Evolutionary conservation across 192 early-diverging fungal genomes (phyloP).

Genomic region (Coemansia sp.): DNA sequence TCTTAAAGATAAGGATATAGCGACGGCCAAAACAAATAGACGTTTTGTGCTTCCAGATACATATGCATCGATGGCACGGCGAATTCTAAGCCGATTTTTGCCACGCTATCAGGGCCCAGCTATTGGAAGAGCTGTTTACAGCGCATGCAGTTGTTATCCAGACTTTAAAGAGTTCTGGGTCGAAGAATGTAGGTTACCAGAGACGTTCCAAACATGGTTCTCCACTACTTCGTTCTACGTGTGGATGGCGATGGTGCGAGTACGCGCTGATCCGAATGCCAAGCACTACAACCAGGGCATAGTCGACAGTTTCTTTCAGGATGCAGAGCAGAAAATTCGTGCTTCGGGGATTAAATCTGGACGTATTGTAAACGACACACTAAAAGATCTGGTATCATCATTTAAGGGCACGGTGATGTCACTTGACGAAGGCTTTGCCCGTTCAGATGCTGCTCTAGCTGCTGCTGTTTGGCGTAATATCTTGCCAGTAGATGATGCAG

Average conservation of each 20-base stretch:
- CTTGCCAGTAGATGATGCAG: conserved; percentile 29
- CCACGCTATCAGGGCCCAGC: conserved; percentile 41
- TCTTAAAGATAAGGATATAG: neutral
- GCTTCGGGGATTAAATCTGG: conserved; percentile 73
- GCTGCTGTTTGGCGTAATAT: conserved; percentile 80
- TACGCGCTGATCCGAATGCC: conserved; percentile 67
- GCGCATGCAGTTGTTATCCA: conserved; percentile 33
- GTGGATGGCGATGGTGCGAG: conserved; percentile 90
- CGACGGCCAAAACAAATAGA: neutral
- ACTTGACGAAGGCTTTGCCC: conserved; percentile 88
- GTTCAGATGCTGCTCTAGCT: conserved; percentile 83
- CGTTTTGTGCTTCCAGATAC: conserved; percentile 18
- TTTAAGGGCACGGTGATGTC: conserved; percentile 89
- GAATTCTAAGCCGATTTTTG: conserved; percentile 24
- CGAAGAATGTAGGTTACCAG: conserved; percentile 60
- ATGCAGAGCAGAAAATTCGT: conserved; percentile 82
- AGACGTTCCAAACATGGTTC: conserved; percentile 96
- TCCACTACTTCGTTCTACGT: conserved; percentile 84
- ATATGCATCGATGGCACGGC: conserved; percentile 17
- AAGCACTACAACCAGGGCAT: conserved; percentile 85
- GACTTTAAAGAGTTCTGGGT: conserved; percentile 48
- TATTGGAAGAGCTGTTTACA: conserved; percentile 38
- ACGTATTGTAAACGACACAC: conserved; percentile 69
- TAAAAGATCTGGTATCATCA: conserved; percentile 77
- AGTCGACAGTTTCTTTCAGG: conserved; percentile 83